Percentiles rank a stretch among this genome's conserved stretches.
These are phyloP conservation scores for Candida oleophila DNA, from an alignment of 805 yeast species.

Conservation along the genomic window DNA sequence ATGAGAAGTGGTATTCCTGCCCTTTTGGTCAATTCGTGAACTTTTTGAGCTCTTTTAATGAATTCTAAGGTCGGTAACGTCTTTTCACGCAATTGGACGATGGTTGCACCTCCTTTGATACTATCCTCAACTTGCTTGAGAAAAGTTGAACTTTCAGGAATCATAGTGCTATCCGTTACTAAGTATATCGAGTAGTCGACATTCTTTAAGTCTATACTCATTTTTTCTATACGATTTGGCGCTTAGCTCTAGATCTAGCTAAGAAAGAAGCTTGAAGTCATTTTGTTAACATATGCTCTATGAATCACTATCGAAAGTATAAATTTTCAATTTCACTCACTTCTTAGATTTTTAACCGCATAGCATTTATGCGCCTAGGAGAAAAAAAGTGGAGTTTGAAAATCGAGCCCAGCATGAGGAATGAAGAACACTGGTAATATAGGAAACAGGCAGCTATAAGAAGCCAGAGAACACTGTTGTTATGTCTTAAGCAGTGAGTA, in stretches of 20 bases:
- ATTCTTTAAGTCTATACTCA: background rate
- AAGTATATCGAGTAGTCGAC: conserved; percentile 65
- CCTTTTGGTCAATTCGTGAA: conserved; percentile 60
- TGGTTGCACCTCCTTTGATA: conserved; percentile 69
- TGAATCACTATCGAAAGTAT: too few species aligned
- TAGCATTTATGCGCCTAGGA: background rate
- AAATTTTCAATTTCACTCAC: background rate
- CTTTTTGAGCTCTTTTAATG: conserved; percentile 54
- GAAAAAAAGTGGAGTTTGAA: too few species aligned
- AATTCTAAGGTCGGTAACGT: conserved; percentile 65
- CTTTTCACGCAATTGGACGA: conserved; percentile 85
- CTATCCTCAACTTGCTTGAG: conserved; percentile 63
- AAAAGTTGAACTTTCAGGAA: conserved; percentile 58
- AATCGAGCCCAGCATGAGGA: too few species aligned
- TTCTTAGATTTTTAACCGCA: background rate
- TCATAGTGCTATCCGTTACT: conserved; percentile 77
- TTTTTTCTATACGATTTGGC: too few species aligned
- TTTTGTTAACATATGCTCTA: too few species aligned
- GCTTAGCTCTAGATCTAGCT: too few species aligned
- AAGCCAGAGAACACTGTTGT: too few species aligned
- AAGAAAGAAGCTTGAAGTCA: too few species aligned
- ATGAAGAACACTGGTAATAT: too few species aligned
- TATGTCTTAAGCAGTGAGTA: too few species aligned
- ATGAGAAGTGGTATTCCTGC: conserved; percentile 74
- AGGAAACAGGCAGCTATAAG: too few species aligned